Conservation (phyloP, 2,329 filamentous ascomycete genomes). For the Xylariaceae sp. region DNA sequence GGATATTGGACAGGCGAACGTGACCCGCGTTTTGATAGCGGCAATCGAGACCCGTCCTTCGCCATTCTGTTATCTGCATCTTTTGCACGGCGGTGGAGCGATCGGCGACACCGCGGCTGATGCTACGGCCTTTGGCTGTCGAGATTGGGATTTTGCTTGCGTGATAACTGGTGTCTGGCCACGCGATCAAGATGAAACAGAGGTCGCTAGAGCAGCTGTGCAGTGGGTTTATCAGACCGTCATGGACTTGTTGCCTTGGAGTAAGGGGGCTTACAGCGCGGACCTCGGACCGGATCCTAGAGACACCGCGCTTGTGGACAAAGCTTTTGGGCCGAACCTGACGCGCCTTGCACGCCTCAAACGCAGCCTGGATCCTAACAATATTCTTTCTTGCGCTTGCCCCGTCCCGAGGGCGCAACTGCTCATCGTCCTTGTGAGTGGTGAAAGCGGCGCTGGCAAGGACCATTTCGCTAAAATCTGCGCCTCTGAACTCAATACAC, state of each 20-base stretch:
- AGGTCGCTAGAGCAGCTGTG: conserved; percentile 34
- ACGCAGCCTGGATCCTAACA: conserved; percentile 40
- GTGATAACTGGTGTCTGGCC: conserved; percentile 59
- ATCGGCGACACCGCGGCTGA: conserved; percentile 39
- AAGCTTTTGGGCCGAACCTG: conserved; percentile 53
- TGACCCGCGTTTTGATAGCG: conserved; percentile 36
- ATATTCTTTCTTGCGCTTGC: conserved; percentile 50
- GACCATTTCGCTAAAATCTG: conserved; percentile 54
- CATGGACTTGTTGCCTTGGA: conserved; percentile 42
- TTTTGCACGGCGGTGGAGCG: conserved; percentile 54
- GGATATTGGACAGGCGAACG: conserved; percentile 33
- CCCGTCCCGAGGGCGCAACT: conserved; percentile 40
- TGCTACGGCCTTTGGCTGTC: conserved; percentile 55
- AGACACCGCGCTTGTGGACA: conserved; percentile 45
- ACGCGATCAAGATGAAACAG: conserved; percentile 45
- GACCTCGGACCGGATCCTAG: conserved; percentile 59
- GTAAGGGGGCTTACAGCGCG: conserved; percentile 50
- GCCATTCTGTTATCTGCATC: conserved; percentile 54
- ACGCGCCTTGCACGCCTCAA: conserved; percentile 48
- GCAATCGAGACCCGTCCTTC: conserved; percentile 47
- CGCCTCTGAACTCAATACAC: conserved; percentile 37
- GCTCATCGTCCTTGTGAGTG: conserved; percentile 54
- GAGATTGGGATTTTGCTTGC: conserved; percentile 60
- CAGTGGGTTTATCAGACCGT: conserved; percentile 54
- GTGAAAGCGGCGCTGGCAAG: conserved; percentile 51